Conservation (phyloP, 768 basidiomycete species). For the Xerocomus brunneocitrinus region DNA sequence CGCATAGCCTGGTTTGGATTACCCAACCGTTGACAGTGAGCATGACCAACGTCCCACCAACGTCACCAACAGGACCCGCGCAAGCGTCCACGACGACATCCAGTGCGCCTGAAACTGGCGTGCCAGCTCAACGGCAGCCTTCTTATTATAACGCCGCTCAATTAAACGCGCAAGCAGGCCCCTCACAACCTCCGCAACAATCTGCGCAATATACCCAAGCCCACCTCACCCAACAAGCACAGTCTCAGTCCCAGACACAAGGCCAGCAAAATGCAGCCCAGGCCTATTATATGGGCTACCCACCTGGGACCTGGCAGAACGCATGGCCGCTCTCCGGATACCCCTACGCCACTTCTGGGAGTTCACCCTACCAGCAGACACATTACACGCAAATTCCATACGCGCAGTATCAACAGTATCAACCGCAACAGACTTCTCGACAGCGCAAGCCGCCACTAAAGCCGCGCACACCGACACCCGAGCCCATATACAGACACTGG, state of each 20-base stretch:
- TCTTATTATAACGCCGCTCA: slow-evolving; percentile 13
- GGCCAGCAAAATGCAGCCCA: slow-evolving; percentile 27
- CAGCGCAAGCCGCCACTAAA: slow-evolving; percentile 27
- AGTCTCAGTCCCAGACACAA: slow-evolving; percentile 16
- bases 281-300: slow-evolving; percentile 32
- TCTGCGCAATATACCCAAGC: slow-evolving; percentile 19
- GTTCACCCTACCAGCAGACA: slow-evolving; percentile 30
- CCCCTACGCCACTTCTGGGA: slow-evolving; percentile 28
- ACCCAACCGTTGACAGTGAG: neutral
- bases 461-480: slow-evolving; percentile 34
- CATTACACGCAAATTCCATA: slow-evolving; percentile 34
- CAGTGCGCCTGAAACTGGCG: slow-evolving; percentile 7
- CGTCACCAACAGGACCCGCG: slow-evolving; percentile 40
- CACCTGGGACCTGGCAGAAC: slow-evolving; percentile 31
- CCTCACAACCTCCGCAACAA: slow-evolving; percentile 18
- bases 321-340: slow-evolving; percentile 33
- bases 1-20: slow-evolving; percentile 5
- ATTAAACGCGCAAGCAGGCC: slow-evolving; percentile 10
- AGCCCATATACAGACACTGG: slow-evolving; percentile 55
- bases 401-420: slow-evolving; percentile 32
- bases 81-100: slow-evolving; percentile 10
- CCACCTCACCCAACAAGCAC: slow-evolving; percentile 12
- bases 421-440: slow-evolving; percentile 24
- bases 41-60: slow-evolving; percentile 40
- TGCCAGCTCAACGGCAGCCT: slow-evolving; percentile 3